Evolutionary conservation across 2,329 filamentous ascomycete genomes (phyloP).

Genomic region (Didymella lethalis): DNA sequence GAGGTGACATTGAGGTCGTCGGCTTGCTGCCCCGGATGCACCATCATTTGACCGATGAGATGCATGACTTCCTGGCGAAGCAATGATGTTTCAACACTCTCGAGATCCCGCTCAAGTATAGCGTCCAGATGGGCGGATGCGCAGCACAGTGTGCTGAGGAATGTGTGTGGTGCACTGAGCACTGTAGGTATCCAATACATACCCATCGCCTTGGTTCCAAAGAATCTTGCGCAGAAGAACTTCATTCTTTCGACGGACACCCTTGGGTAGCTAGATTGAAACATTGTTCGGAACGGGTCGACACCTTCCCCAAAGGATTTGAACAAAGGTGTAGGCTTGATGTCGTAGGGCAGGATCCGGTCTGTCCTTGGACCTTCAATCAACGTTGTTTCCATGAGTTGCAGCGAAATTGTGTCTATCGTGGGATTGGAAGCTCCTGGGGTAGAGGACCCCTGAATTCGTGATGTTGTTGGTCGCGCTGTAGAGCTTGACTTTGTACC

Average conservation of each 20-base stretch:
- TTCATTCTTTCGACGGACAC: conserved; percentile 48
- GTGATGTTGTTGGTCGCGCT: too few species aligned
- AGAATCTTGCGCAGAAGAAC: conserved; percentile 44
- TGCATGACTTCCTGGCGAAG: conserved; percentile 49
- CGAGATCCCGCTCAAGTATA: conserved; percentile 28
- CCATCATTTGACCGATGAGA: conserved; percentile 39
- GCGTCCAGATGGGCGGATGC: conserved; percentile 47
- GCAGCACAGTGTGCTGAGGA: conserved; percentile 49
- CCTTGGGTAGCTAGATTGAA: conserved; percentile 36
- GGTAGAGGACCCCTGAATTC: too few species aligned
- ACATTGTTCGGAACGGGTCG: conserved; percentile 50
- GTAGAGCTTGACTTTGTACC: too few species aligned
- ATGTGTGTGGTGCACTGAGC: conserved; percentile 44
- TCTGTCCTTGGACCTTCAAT: too few species aligned
- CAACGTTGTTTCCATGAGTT: conserved; percentile 4
- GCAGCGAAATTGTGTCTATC: too few species aligned
- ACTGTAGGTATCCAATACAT: conserved; percentile 47
- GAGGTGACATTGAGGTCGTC: conserved; percentile 49
- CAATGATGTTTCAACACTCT: conserved; percentile 43
- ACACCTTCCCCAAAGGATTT: conserved; percentile 41
- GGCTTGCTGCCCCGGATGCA: conserved; percentile 30
- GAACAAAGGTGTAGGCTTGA: conserved; percentile 24
- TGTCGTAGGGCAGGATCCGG: background rate
- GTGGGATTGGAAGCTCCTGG: too few species aligned
- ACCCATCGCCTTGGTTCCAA: conserved; percentile 47